phyloP scores from a whole-genome alignment of 2,329 filamentous ascomycete species.

The Microcera coccophila region DNA sequence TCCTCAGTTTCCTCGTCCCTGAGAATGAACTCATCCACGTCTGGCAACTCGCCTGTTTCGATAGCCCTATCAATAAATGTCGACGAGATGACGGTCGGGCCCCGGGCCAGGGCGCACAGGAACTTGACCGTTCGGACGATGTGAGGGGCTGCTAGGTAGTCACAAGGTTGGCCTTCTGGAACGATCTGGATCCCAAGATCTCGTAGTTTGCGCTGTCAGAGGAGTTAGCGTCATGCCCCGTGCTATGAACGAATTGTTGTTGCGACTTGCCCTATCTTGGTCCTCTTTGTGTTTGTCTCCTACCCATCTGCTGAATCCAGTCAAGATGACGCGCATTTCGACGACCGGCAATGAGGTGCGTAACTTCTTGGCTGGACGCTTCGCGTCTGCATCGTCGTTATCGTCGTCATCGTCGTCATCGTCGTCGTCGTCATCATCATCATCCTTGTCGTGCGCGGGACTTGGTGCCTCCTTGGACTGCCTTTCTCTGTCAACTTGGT shows the following conservation, averaged over 20 bases:
- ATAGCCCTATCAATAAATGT: conserved; percentile 76
- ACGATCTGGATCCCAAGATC: conserved; percentile 79
- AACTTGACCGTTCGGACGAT: conserved; percentile 93
- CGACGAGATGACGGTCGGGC: conserved; percentile 71
- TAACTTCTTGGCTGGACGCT: conserved; percentile 56
- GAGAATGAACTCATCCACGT: conserved; percentile 63
- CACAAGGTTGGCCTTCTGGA: conserved; percentile 69
- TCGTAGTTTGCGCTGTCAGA: conserved; percentile 67
- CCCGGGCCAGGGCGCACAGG: conserved; percentile 77
- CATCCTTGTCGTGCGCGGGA: conserved; percentile 41
- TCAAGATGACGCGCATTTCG: conserved; percentile 72
- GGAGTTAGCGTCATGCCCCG: conserved; percentile 16
- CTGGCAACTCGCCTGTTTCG: conserved; percentile 60
- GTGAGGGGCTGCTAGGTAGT: conserved; percentile 81
- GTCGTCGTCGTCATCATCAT: conserved; percentile 39
- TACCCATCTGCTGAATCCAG: conserved; percentile 80
- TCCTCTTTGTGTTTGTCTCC: conserved; percentile 70
- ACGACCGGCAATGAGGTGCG: conserved; percentile 60
- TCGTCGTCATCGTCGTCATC: conserved; percentile 46
- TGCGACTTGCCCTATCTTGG: conserved; percentile 65
- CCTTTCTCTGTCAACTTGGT: conserved; percentile 52
- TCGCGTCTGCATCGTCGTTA: conserved; percentile 42
- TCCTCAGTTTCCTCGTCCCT: conserved; percentile 70
- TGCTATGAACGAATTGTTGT: conserved; percentile 2
- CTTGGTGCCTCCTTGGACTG: conserved; percentile 43